Evolutionary conservation across 2,329 filamentous ascomycete species (phyloP).

Genomic region (Cladophialophora chaetospira): DNA sequence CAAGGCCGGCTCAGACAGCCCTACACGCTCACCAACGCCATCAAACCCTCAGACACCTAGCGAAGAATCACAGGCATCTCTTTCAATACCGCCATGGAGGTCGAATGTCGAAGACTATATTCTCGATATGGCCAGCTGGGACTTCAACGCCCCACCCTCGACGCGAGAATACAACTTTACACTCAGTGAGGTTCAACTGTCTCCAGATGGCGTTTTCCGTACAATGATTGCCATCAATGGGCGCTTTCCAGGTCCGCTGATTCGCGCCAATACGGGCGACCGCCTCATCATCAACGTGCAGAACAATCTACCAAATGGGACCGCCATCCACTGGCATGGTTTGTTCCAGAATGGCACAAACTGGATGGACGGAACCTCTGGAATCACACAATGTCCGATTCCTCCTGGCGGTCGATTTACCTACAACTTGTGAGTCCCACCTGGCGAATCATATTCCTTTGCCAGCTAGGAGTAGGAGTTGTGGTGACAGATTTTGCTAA

Average conservation of each 20-base stretch:
- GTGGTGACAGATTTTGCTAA: too few species aligned
- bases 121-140: conserved; percentile 57
- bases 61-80: conserved; percentile 6
- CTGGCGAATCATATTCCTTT: not conserved
- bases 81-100: not conserved
- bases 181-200: conserved; percentile 55
- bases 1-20: not conserved
- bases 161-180: conserved; percentile 58
- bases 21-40: not conserved
- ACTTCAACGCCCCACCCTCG: conserved; percentile 52
- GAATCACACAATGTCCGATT: conserved; percentile 69
- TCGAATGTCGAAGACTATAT: conserved; percentile 53
- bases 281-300: conserved; percentile 67
- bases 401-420: conserved; percentile 63
- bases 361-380: conserved; percentile 71
- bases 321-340: conserved; percentile 74
- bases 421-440: conserved; percentile 61
- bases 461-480: not conserved
- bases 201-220: conserved; percentile 55
- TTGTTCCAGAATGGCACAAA: conserved; percentile 76
- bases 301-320: conserved; percentile 67
- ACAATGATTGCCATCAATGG: conserved; percentile 70
- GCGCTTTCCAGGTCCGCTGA: conserved; percentile 70
- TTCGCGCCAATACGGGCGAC: conserved; percentile 73
- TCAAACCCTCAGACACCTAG: conserved; percentile 1